Evolutionary conservation across 371 early-diverging fungal species (phyloP).

Genomic region (Mortierella polycephala): DNA sequence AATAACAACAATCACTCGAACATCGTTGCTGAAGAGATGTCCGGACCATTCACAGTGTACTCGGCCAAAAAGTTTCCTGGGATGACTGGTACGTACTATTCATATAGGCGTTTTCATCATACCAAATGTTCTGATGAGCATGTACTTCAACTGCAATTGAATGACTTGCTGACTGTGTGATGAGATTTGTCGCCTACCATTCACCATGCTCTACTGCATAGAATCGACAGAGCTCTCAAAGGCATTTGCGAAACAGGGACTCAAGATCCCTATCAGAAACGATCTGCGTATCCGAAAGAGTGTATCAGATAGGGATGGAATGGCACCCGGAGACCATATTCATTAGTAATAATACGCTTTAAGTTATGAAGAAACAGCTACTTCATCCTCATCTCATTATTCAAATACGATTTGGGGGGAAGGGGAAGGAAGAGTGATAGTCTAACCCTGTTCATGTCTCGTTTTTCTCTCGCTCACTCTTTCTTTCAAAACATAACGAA

Average conservation of each 20-base stretch:
- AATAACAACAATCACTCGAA: neutral
- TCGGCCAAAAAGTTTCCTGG: constrained; percentile 91
- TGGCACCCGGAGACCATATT: too few relatives aligned
- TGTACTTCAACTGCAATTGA: neutral
- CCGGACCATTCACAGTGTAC: constrained; percentile 80
- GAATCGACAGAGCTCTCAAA: constrained; percentile 91
- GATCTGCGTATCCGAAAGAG: constrained; percentile 59
- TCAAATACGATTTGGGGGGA: too few relatives aligned
- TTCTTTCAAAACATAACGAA: too few relatives aligned
- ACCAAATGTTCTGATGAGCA: neutral
- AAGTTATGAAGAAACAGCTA: too few relatives aligned
- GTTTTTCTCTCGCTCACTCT: too few relatives aligned
- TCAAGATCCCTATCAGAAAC: constrained; percentile 92
- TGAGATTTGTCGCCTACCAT: neutral
- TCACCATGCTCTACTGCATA: constrained; percentile 22
- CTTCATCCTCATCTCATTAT: too few relatives aligned
- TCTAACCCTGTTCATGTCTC: too few relatives aligned
- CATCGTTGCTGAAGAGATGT: constrained; percentile 66
- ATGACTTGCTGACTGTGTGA: neutral
- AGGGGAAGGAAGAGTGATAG: too few relatives aligned
- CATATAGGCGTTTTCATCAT: neutral
- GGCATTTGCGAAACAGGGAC: constrained; percentile 89
- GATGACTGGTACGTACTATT: constrained; percentile 70
- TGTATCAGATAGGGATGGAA: neutral
- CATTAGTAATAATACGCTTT: too few relatives aligned